Percentiles rank a stretch among this genome's conserved stretches.
Evolutionary conservation across 768 basidiomycete genomes (phyloP).

Genomic region (Suillus plorans): DNA sequence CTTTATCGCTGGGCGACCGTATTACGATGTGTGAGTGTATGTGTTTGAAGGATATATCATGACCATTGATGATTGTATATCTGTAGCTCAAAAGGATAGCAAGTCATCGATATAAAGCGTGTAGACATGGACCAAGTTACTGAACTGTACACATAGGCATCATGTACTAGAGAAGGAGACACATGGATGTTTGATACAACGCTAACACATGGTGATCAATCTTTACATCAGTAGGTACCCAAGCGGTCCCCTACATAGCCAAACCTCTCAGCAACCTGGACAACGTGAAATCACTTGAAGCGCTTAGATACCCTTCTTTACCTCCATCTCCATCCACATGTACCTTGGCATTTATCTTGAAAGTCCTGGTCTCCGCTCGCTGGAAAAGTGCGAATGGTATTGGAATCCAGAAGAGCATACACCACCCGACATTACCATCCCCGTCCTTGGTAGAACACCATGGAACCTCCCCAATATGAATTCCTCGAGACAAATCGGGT

Average conservation of each 20-base stretch:
- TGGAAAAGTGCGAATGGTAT: slow-evolving; percentile 47
- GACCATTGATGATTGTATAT: not conserved
- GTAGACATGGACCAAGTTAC: not conserved
- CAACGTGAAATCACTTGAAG: slow-evolving; percentile 37
- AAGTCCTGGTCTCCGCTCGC: slow-evolving; percentile 45
- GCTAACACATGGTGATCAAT: not conserved
- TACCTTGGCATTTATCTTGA: slow-evolving; percentile 38
- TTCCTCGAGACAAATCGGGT: slow-evolving; percentile 5
- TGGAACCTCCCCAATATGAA: slow-evolving; percentile 18
- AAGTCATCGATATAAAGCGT: not conserved
- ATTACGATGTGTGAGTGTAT: not conserved
- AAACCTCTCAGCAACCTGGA: slow-evolving; percentile 37
- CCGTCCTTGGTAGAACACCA: slow-evolving; percentile 9
- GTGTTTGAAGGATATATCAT: not conserved
- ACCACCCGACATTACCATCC: slow-evolving; percentile 25
- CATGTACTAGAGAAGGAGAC: not conserved
- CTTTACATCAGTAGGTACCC: not conserved
- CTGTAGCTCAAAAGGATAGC: not conserved
- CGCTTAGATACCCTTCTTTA: slow-evolving; percentile 13
- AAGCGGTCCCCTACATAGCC: not conserved
- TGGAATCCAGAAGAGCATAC: slow-evolving; percentile 31
- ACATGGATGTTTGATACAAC: not conserved
- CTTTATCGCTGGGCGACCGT: slow-evolving; percentile 28
- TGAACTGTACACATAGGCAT: not conserved
- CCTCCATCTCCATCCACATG: slow-evolving; percentile 29